Evolutionary conservation across 1,284 basidiomycete species (phyloP), one percentile per base, ranked within the genome.

Genomic region (Chalciporus piperatoides): DNA sequence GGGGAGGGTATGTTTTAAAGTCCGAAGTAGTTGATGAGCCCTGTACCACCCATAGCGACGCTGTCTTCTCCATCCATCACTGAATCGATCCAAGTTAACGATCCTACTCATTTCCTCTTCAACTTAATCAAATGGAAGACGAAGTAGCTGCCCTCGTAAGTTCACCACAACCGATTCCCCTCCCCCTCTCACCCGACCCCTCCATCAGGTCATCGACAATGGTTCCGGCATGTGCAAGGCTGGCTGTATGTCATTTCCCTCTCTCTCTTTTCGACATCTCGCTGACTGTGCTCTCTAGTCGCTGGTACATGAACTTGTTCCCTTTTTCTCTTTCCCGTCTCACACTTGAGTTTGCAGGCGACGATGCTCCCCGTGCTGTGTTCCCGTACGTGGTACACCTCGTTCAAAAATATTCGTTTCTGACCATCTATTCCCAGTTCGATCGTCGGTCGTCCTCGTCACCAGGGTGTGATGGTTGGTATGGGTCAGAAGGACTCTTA

Each of bases 401-500:
- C 43, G 48, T 55, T n/a, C 19, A 1, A 35, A 17, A 39, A 45
- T 19, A 33, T 23, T 45, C 24, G 32, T 36, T 33, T 40, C 50
- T 59, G 33, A 64, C 48, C 7, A 6, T 41, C 35, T 39, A 39
- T 46, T 40, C 12, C 43, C 46, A 87, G 84, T 28, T 90, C 88
- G 36, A 89, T 92, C 64, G 88, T 92, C 65, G 89, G 90, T 69
- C 86, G 90, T 62, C 88, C 89, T 58, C 85, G 88, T 72, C 88
- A 92, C 75, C 82, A 86, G 69, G 87, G 87, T 79, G 86, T 90
- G 63, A 92, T 92, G 90, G 87, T 86, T 55, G 84, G 83, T 62
- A 85, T 85, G 83, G 79, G 81, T 48, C 83, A 87, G 71, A 88
- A 88, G 71, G 86, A 89, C 71, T 87, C 84, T 56, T 89, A 87